These are phyloP conservation scores for Dryas alaskensis DNA, from an alignment of 306 rosid genomes.

Conservation along the genomic window DNA sequence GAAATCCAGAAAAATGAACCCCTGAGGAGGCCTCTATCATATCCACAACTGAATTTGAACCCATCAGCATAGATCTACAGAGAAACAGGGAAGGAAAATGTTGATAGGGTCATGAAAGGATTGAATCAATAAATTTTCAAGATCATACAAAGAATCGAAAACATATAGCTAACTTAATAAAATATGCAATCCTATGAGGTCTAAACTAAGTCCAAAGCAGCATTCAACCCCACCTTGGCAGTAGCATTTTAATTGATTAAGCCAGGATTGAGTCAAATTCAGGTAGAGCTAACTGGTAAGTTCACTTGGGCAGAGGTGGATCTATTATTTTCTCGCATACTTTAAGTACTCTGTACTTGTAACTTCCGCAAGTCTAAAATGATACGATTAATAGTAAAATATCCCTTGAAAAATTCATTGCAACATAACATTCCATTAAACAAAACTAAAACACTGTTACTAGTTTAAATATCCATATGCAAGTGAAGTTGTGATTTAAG, in stretches of 20 bases:
- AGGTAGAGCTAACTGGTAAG: neutral
- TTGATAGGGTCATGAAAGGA: neutral
- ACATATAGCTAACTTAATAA: neutral
- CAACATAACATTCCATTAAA: neutral
- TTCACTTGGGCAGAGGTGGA: neutral
- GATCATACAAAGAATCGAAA: neutral
- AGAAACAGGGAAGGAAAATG: constrained; percentile 8
- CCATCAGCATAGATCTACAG: constrained; percentile 55
- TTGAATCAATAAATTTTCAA: neutral
- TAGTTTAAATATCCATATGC: neutral
- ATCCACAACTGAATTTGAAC: constrained; percentile 64
- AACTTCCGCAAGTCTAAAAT: neutral
- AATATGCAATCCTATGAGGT: neutral
- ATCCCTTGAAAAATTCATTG: neutral
- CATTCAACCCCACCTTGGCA: neutral
- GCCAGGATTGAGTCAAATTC: neutral
- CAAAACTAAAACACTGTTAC: neutral
- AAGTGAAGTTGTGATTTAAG: neutral
- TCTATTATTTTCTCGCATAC: neutral
- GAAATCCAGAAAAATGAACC: constrained; percentile 94
- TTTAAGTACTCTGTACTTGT: neutral
- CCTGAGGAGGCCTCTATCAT: constrained; percentile 86
- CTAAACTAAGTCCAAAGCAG: neutral
- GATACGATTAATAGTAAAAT: neutral
- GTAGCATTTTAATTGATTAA: neutral